phyloP scores from a whole-genome alignment of 495 filamentous ascomycete genomes.

The Amniculicola lignicola region DNA sequence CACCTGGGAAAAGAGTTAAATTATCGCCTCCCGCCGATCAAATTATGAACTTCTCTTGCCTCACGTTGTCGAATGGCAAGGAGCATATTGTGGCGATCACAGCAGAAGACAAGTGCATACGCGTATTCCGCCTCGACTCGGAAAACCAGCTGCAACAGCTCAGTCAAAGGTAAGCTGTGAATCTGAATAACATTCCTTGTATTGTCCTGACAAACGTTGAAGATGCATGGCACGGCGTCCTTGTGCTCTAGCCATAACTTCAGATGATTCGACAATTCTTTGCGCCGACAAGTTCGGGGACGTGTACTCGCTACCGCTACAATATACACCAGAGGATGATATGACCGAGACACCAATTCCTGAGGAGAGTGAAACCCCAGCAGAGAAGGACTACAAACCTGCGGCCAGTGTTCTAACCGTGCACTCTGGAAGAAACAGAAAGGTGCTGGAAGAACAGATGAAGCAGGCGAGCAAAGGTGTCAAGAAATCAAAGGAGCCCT shows the following conservation, averaged over 20 bases:
- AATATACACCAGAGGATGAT: conserved; percentile 45
- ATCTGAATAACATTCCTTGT: background rate
- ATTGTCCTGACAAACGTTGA: background rate
- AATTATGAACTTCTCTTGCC: conserved; percentile 36
- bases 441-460: conserved; percentile 70
- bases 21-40: conserved; percentile 36
- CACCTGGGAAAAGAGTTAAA: conserved; percentile 55
- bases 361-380: conserved; percentile 12
- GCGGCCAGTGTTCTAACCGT: conserved; percentile 73
- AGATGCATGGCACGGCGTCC: conserved; percentile 89
- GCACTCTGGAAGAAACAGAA: conserved; percentile 75
- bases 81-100: conserved; percentile 73
- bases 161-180: conserved; percentile 62
- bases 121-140: conserved; percentile 67
- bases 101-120: conserved; percentile 83
- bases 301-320: conserved; percentile 82
- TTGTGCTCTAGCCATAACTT: conserved; percentile 65
- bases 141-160: conserved; percentile 62
- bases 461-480: conserved; percentile 45
- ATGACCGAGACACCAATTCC: conserved; percentile 16
- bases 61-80: conserved; percentile 55
- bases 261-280: conserved; percentile 67
- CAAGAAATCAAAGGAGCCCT: conserved; percentile 46
- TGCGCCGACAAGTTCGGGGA: conserved; percentile 94
- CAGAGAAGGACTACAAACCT: conserved; percentile 47